Conservation (phyloP, 306 rosid genomes). For the Ammopiptanthus mongolicus region DNA sequence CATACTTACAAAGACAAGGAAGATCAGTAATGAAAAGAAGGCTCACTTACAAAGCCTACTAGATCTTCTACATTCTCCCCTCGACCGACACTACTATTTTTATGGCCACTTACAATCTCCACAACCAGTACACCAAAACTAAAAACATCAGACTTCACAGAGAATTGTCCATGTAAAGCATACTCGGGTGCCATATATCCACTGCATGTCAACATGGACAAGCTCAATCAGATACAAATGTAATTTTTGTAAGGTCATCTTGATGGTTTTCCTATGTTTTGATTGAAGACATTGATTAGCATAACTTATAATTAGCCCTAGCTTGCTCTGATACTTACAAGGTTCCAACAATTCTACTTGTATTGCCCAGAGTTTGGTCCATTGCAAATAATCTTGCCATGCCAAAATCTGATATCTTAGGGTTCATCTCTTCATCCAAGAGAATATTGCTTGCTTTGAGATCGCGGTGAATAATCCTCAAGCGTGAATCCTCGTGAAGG, state of each 20-base stretch:
- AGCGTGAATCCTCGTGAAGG: slow-evolving; percentile 23
- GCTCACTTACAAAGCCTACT: slow-evolving; percentile 36
- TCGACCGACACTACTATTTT: background rate
- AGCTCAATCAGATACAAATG: too few relatives aligned
- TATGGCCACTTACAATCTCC: slow-evolving; percentile 51
- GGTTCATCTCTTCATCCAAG: slow-evolving; percentile 21
- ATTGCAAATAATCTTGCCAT: background rate
- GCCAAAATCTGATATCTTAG: slow-evolving; percentile 27
- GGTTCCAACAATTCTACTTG: slow-evolving; percentile 23
- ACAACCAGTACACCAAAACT: slow-evolving; percentile 49
- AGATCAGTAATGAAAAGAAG: background rate
- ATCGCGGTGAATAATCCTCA: slow-evolving; percentile 23
- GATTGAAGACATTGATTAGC: too few relatives aligned
- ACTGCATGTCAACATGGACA: background rate
- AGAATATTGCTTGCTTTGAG: slow-evolving; percentile 25
- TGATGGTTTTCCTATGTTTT: too few relatives aligned
- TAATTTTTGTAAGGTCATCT: too few relatives aligned
- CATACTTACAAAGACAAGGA: background rate
- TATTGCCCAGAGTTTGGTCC: slow-evolving; percentile 6
- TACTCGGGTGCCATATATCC: slow-evolving; percentile 64
- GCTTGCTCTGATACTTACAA: background rate
- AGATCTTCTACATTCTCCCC: slow-evolving; percentile 28
- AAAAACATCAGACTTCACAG: slow-evolving; percentile 36
- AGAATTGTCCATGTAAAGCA: slow-evolving; percentile 32
- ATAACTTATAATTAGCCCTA: background rate